These are phyloP conservation scores for Parascedosporium putredinis DNA, from an alignment of 2,329 filamentous ascomycete genomes.

Conservation along the genomic window DNA sequence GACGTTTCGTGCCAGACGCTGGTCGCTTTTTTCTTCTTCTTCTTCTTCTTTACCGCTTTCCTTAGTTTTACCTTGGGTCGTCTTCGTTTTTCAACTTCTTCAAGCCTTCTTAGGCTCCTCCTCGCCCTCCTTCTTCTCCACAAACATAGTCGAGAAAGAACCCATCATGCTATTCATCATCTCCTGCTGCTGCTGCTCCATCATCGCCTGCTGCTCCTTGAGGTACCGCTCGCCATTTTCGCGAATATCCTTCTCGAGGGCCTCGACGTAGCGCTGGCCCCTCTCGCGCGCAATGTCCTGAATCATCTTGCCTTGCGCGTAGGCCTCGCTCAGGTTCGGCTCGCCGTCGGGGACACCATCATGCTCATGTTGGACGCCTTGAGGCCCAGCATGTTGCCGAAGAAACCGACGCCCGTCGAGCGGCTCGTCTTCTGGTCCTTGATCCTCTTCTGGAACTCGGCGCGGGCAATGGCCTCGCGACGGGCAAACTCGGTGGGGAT, in stretches of 20 bases:
- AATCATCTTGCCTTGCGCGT: slow-evolving; percentile 91
- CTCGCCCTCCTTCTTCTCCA: slow-evolving; percentile 10
- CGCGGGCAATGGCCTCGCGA: slow-evolving; percentile 74
- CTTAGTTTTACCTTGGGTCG: too few species aligned
- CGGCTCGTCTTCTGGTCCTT: slow-evolving; percentile 56
- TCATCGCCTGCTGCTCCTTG: slow-evolving; percentile 79
- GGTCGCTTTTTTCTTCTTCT: too few species aligned
- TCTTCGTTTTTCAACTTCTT: background rate
- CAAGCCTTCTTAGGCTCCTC: background rate
- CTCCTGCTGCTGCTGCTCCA: slow-evolving; percentile 84
- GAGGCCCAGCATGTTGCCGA: slow-evolving; percentile 67
- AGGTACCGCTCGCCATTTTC: slow-evolving; percentile 94
- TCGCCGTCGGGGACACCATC: slow-evolving; percentile 55
- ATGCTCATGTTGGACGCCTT: slow-evolving; percentile 58
- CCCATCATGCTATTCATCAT: slow-evolving; percentile 88
- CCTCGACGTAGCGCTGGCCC: slow-evolving; percentile 80
- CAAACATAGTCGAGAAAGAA: slow-evolving; percentile 53
- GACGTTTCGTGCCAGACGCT: too few species aligned
- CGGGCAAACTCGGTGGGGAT: slow-evolving; percentile 86
- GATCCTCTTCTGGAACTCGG: slow-evolving; percentile 73
- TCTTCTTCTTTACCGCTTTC: too few species aligned
- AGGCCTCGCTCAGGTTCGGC: slow-evolving; percentile 60
- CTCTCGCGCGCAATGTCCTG: slow-evolving; percentile 89
- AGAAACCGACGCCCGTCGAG: slow-evolving; percentile 53
- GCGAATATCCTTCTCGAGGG: slow-evolving; percentile 80